A percentile compares a stretch with the other conserved stretches of the same genome.
These are phyloP conservation scores for Pseudogymnoascus sp. DNA, from an alignment of 2,329 filamentous ascomycete species.

Conservation along the genomic window DNA sequence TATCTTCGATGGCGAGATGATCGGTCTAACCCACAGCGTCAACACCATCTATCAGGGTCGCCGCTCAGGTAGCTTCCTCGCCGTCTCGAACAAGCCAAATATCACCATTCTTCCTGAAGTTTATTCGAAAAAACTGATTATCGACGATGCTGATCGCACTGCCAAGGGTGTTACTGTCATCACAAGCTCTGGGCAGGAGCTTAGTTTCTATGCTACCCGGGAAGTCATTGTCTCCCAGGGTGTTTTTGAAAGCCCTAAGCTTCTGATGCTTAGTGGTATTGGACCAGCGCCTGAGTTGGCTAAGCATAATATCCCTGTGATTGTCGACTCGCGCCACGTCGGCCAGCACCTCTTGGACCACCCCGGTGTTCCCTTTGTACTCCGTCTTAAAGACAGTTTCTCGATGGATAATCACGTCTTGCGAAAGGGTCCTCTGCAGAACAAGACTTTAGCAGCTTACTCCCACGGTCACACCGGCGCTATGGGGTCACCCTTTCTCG, in stretches of 20 bases:
- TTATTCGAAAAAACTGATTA: constrained; percentile 45
- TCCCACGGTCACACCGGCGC: neutral
- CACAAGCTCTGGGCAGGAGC: constrained; percentile 30
- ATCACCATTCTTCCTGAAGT: constrained; percentile 41
- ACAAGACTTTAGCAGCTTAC: constrained; percentile 28
- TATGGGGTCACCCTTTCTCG: constrained; percentile 29
- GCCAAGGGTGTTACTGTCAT: constrained; percentile 35
- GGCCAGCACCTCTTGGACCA: constrained; percentile 31
- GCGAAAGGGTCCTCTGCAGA: constrained; percentile 19
- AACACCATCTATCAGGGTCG: constrained; percentile 51
- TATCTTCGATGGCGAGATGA: constrained; percentile 47
- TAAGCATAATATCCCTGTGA: constrained; percentile 23
- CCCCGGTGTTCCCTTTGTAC: constrained; percentile 33
- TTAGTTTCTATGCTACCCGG: constrained; percentile 35
- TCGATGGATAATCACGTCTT: constrained; percentile 32
- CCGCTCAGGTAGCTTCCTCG: constrained; percentile 44
- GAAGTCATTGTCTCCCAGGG: constrained; percentile 31
- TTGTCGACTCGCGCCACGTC: constrained; percentile 25
- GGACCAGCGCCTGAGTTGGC: constrained; percentile 24
- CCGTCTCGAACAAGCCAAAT: constrained; percentile 46
- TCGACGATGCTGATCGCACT: constrained; percentile 36
- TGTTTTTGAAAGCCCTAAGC: constrained; percentile 10
- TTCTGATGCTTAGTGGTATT: constrained; percentile 11
- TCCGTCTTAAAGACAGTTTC: constrained; percentile 35
- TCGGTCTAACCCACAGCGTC: constrained; percentile 44